Evolutionary conservation across 805 yeast genomes (phyloP), one percentile per base, ranked within the genome.

Genomic region (Wickerhamiella nectarea): DNA sequence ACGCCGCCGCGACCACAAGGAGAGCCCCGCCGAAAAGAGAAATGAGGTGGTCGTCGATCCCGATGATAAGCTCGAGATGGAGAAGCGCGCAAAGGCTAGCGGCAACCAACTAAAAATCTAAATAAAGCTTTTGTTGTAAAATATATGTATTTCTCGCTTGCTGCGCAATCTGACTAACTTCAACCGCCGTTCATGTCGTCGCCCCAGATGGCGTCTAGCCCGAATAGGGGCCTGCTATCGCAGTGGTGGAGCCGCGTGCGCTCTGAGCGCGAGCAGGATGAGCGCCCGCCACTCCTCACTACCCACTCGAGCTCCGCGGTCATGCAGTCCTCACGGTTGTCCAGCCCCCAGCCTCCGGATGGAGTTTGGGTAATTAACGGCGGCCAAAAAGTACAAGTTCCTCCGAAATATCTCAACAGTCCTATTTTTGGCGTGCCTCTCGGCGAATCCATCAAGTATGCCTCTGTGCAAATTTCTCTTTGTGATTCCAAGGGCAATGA

Each of bases 391-490:
- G 46, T 46, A 36, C 43, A 22, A 33, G 38, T 49, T 33, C 50
- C 51, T 20, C 33, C 43, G 9, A 45, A 50, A 38, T 49, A 49
- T 20, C 44, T 24, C 18, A 54, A 50, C 10, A 50, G 56, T 19
- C 60, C 71, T 54, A 76, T 91, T 46, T 80, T 91, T 69, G 96
- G 95, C 12, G 85, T 79, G 3, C 74, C 89, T 1, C 67, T 91
- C 26, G 73, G 71, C 9, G 71, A 72, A 21, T 83, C 94, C 12
- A 69, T 89, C 39, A 62, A 70, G 26, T 71, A 78, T 47, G 95
- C 97, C 0, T 77, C 78, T 46, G 94, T 87, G 14, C 71, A 75
- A 39, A 81, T 85, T 43, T 73, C 78, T 29, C 74, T 81, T 6
- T 67, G 79, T 36, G 72, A 74, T 49, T 6, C 34, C 3, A 69